Conservation (phyloP, 495 filamentous ascomycete species). For the Symbiotaphrina buchneri region DNA sequence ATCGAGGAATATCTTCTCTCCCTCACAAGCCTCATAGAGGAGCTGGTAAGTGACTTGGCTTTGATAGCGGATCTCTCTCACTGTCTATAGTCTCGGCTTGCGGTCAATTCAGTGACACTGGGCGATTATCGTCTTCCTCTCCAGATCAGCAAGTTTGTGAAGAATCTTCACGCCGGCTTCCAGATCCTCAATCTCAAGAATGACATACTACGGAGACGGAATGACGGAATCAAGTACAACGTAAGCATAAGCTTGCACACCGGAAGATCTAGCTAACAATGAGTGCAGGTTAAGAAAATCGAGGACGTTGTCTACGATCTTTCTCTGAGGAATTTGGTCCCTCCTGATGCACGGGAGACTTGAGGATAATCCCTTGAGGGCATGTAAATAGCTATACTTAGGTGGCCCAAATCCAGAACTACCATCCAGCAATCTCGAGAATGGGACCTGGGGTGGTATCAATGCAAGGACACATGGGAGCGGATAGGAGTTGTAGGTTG, state of each 20-base stretch:
- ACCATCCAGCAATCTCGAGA: too few relatives aligned
- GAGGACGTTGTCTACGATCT: slow-evolving; percentile 97
- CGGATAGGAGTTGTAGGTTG: too few relatives aligned
- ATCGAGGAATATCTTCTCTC: slow-evolving; percentile 92
- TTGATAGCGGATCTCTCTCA: not conserved
- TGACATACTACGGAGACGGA: slow-evolving; percentile 65
- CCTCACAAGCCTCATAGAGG: slow-evolving; percentile 68
- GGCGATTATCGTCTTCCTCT: slow-evolving; percentile 69
- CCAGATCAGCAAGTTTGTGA: slow-evolving; percentile 77
- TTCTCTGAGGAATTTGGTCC: slow-evolving; percentile 61
- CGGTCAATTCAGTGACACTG: slow-evolving; percentile 89
- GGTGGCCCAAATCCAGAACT: too few relatives aligned
- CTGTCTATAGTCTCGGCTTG: slow-evolving; percentile 40
- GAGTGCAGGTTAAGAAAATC: slow-evolving; percentile 59
- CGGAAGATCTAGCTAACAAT: not conserved
- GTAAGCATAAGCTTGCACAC: slow-evolving; percentile 20
- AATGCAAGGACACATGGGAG: too few relatives aligned
- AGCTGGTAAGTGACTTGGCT: slow-evolving; percentile 55
- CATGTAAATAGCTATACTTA: too few relatives aligned
- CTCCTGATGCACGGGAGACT: too few relatives aligned
- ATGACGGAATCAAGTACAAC: slow-evolving; percentile 86
- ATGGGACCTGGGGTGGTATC: too few relatives aligned
- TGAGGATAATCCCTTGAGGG: too few relatives aligned
- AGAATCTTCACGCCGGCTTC: slow-evolving; percentile 86
- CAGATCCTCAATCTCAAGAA: slow-evolving; percentile 96